Conservation (phyloP, 768 basidiomycete species). For the Phallus indusiatus region DNA sequence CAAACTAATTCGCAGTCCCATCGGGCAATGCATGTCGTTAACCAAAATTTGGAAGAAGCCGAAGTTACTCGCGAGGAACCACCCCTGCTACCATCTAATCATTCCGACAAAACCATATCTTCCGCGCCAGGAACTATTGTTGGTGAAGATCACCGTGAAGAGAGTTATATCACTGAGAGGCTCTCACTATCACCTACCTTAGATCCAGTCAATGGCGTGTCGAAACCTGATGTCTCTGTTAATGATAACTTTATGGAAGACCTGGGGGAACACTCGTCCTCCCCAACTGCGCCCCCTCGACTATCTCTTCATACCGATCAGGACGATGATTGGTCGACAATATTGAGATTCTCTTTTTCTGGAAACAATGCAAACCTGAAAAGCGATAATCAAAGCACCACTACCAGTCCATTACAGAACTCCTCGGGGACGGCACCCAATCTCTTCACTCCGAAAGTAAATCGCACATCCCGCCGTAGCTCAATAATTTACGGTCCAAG, state of each 20-base stretch:
- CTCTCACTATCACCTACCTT: neutral
- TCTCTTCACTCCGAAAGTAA: neutral
- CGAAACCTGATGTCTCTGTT: neutral
- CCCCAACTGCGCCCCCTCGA: slow-evolving; percentile 30
- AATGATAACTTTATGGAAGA: neutral
- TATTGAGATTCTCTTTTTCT: slow-evolving; percentile 43
- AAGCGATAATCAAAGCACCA: neutral
- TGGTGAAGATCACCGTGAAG: neutral
- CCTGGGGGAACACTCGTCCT: neutral
- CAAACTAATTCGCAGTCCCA: neutral
- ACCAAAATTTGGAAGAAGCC: neutral
- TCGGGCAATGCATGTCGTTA: neutral
- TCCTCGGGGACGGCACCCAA: neutral
- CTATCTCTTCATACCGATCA: slow-evolving; percentile 42
- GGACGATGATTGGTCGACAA: slow-evolving; percentile 38
- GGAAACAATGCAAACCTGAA: neutral
- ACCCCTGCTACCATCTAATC: no score
- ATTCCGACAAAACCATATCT: no score
- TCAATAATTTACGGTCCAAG: neutral
- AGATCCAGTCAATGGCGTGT: neutral
- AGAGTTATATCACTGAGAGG: neutral
- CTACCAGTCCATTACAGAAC: neutral
- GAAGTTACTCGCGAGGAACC: neutral
- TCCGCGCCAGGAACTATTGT: neutral
- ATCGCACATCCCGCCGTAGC: neutral